These are phyloP conservation scores for Pestalotiopsis sp. DNA, from an alignment of 2,329 filamentous ascomycete genomes.

Conservation along the genomic window DNA sequence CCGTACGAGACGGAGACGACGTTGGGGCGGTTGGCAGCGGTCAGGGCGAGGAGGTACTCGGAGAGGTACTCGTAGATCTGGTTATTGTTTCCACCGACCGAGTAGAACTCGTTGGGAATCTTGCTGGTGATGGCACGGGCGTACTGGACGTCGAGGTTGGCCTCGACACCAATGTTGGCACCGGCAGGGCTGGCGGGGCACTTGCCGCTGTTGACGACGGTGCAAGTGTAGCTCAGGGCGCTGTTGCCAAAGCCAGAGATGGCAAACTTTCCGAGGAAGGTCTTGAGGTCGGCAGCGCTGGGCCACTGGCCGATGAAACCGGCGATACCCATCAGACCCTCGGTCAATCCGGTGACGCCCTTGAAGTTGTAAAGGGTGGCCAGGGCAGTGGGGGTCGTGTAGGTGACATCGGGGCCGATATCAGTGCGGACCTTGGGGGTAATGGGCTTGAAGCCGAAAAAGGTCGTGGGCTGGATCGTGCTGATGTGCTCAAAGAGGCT, in stretches of 20 bases:
- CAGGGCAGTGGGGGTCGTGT: slow-evolving; percentile 4
- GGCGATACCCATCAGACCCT: slow-evolving; percentile 10
- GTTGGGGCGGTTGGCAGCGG: slow-evolving; percentile 54
- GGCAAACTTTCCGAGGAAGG: slow-evolving; percentile 5
- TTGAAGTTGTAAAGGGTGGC: slow-evolving; percentile 8
- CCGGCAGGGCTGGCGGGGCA: slow-evolving; percentile 3
- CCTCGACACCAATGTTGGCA: slow-evolving; percentile 42
- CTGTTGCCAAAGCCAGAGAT: slow-evolving; percentile 5
- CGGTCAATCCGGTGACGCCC: background rate
- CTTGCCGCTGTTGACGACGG: slow-evolving; percentile 9
- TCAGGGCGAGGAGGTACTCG: slow-evolving; percentile 21
- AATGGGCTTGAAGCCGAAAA: slow-evolving; percentile 4
- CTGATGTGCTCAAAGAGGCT: slow-evolving; percentile 2
- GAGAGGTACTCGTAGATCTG: slow-evolving; percentile 29
- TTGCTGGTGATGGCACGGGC: slow-evolving; percentile 37
- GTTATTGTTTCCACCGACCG: slow-evolving; percentile 49
- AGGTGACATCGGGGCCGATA: background rate
- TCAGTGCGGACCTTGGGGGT: background rate
- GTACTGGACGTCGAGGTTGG: slow-evolving; percentile 61
- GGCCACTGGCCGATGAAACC: slow-evolving; percentile 8
- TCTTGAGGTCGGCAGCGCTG: slow-evolving; percentile 1
- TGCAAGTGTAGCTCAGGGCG: slow-evolving; percentile 6
- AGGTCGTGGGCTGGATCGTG: slow-evolving; percentile 10
- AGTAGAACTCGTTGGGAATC: slow-evolving; percentile 42
- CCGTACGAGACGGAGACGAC: slow-evolving; percentile 70